Evolutionary conservation across 768 basidiomycete genomes (phyloP).

Genomic region (Hericium coralloides): DNA sequence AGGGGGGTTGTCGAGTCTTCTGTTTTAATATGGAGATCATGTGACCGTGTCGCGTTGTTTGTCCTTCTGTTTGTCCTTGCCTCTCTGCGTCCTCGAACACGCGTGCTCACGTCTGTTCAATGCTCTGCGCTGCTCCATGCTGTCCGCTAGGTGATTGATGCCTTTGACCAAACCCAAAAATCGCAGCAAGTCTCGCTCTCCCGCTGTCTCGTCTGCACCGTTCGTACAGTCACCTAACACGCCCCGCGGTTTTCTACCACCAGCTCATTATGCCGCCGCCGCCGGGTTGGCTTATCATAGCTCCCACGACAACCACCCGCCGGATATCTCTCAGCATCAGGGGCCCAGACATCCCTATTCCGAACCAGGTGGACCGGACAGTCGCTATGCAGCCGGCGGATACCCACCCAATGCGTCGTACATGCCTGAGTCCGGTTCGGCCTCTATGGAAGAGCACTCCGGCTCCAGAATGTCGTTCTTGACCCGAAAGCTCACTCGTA

Average conservation of each 20-base stretch:
- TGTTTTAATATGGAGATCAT: not conserved
- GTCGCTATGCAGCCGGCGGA: not conserved
- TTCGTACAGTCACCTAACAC: constrained; percentile 7
- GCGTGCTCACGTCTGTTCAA: too few relatives aligned
- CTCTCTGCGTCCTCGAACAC: not conserved
- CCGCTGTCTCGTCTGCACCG: constrained; percentile 7
- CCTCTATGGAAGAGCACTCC: constrained; percentile 10
- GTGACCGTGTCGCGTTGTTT: constrained; percentile 6
- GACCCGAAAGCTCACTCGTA: constrained; percentile 3
- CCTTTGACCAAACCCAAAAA: constrained; percentile 10
- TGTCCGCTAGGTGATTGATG: not conserved
- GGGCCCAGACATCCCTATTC: not conserved
- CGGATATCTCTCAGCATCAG: not conserved
- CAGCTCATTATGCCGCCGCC: constrained; percentile 29
- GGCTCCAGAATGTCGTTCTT: constrained; percentile 12
- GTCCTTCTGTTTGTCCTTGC: constrained; percentile 8
- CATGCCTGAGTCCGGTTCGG: constrained; percentile 10
- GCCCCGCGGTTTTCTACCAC: constrained; percentile 23
- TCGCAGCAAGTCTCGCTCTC: constrained; percentile 9
- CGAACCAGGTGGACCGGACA: not conserved
- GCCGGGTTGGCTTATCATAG: constrained; percentile 16
- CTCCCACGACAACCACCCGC: not conserved
- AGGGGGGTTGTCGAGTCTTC: not conserved
- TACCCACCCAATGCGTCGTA: not conserved
- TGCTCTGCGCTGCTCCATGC: too few relatives aligned